Evolutionary conservation across 1,284 basidiomycete species (phyloP), one percentile per base, ranked within the genome.

Genomic region (Schizophyllum amplum): DNA sequence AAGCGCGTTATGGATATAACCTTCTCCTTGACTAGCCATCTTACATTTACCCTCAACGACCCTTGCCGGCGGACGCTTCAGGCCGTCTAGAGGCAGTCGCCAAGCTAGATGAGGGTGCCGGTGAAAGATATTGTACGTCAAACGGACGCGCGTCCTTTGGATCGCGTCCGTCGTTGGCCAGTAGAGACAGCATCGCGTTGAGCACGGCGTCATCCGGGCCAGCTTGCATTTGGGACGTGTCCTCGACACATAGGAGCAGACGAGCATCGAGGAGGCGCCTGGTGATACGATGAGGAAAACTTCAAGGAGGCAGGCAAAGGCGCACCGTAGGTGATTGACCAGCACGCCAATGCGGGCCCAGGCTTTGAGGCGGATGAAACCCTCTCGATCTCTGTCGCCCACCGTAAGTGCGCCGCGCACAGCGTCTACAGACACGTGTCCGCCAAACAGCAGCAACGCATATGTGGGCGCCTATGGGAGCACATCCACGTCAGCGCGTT

Each of bases 311-410:
- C 22, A 22, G 17, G 48, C 26, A 47, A 51, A 62, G 25, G 65
- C 74, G 33, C 63, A 87, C 86, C 94, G 77, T n/a, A 97, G 72
- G 65, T 94, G 92, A 62, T 94, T 94, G 47, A 92, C 90, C 24
- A 97, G 77, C 7, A 94, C 86, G 1, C 92, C 94, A 50, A 97
- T 96, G 5, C 94, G 79, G 17, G 93, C 90, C 79, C 85, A 90
- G 0, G 93, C 92, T 57, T 82, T 83, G 63, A 98, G 68, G 66
- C 82, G 86, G 61, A 97, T 75, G 63, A 68, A 66, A 24, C 69
- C 69, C 17, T 42, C 33, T 42, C 33, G 33, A 17, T 75, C 74
- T 27, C 72, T 76, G 15, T 67, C 72, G 15, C 81, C 85, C 42
- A 96, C 74, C 24, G 82, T 86, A 53, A 96, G 72, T 0, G 89